Conservation (phyloP, 164 flowering plant genomes). For the Warburgia ugandensis region DNA sequence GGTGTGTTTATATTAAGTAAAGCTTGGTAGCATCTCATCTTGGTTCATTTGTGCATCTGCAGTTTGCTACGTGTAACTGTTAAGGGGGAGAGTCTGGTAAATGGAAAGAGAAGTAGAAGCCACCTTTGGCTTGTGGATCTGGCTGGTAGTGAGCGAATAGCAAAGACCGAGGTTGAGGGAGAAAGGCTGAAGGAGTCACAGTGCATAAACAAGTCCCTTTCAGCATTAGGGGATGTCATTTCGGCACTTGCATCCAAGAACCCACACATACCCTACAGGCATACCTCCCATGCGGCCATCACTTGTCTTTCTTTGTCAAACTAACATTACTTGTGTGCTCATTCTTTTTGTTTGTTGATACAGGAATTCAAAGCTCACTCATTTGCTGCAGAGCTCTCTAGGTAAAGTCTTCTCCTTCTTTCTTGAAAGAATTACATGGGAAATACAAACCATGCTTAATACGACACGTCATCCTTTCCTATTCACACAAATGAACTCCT, state of each 20-base stretch:
- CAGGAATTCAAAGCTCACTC: constrained; percentile 95
- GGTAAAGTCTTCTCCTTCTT: constrained; percentile 38
- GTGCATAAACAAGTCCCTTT: constrained; percentile 78
- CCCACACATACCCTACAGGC: constrained; percentile 84
- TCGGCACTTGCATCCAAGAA: constrained; percentile 81
- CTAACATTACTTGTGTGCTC: not conserved
- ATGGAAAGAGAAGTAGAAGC: constrained; percentile 59
- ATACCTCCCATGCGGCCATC: constrained; percentile 50
- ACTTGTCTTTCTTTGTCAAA: constrained; percentile 8
- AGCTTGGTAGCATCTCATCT: no score
- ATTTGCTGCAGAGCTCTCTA: constrained; percentile 84
- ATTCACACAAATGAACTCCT: no score
- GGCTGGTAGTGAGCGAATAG: constrained; percentile 90
- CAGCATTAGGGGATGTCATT: constrained; percentile 94
- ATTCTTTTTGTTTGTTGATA: not conserved
- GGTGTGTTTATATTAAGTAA: no score
- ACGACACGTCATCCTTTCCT: no score
- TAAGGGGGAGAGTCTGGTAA: constrained; percentile 52
- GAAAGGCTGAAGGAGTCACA: constrained; percentile 93
- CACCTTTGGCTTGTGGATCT: constrained; percentile 90
- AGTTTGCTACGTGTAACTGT: constrained; percentile 78
- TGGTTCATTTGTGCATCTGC: no score
- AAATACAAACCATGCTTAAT: no score
- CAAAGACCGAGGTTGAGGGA: constrained; percentile 86
- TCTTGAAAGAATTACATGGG: no score